A percentile compares a stretch with the other conserved stretches of the same genome.
These are phyloP conservation scores for Amanita rimosa DNA, from an alignment of 768 basidiomycete species.

Conservation along the genomic window DNA sequence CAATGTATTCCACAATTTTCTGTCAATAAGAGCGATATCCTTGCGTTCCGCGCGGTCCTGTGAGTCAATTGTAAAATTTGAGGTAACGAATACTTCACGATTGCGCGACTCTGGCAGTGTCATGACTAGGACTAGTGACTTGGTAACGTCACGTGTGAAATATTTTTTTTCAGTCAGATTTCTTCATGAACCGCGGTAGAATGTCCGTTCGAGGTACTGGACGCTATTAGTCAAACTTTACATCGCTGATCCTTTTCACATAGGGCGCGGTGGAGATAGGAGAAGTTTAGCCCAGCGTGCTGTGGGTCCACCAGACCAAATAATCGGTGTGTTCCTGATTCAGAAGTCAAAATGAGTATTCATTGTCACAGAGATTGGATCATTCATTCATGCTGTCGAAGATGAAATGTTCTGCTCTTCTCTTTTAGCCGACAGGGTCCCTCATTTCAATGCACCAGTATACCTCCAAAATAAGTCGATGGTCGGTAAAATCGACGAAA, in stretches of 20 bases:
- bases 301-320: slow-evolving; percentile 67
- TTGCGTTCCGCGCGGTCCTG: neutral
- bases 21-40: slow-evolving; percentile 15
- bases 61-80: neutral
- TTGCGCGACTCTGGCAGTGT: too few relatives aligned
- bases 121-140: too few relatives aligned
- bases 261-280: slow-evolving; percentile 29
- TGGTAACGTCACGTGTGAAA: too few relatives aligned
- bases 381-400: slow-evolving; percentile 92
- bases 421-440: slow-evolving; percentile 78
- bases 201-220: slow-evolving; percentile 27
- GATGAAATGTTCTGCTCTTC: slow-evolving; percentile 97
- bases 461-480: slow-evolving; percentile 93
- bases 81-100: neutral
- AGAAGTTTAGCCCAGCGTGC: slow-evolving; percentile 37
- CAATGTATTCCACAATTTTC: slow-evolving; percentile 17
- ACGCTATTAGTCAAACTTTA: neutral
- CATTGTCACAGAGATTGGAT: slow-evolving; percentile 66
- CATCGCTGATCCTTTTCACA: neutral
- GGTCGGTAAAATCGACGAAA: slow-evolving; percentile 98
- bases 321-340: slow-evolving; percentile 42
- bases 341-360: neutral
- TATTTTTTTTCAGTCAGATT: too few relatives aligned
- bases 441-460: slow-evolving; percentile 98
- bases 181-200: slow-evolving; percentile 1